Evolutionary conservation across 306 rosid genomes (phyloP).

Genomic region (Castanea sativa): DNA sequence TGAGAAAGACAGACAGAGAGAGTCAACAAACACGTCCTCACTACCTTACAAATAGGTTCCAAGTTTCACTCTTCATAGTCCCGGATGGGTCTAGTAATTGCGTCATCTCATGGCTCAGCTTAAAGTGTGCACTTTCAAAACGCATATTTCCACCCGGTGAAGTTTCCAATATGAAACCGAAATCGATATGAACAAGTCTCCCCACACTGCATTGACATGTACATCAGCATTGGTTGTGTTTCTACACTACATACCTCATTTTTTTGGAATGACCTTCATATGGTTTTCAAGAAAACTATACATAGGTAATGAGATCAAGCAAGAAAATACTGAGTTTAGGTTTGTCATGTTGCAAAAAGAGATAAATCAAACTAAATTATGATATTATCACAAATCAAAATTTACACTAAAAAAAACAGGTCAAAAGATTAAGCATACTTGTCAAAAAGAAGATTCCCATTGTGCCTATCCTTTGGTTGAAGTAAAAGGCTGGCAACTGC

Average conservation of each 20-base stretch:
- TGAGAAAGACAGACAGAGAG: not conserved
- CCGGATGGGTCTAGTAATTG: conserved; percentile 96
- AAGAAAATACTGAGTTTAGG: not conserved
- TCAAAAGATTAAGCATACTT: conserved; percentile 45
- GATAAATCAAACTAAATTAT: conserved; percentile 17
- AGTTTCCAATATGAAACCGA: conserved; percentile 95
- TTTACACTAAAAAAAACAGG: not conserved
- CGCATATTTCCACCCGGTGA: conserved; percentile 99
- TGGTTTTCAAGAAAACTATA: not conserved
- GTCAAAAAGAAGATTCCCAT: conserved; percentile 89
- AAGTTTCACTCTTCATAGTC: conserved; percentile 90
- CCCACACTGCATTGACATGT: conserved; percentile 65
- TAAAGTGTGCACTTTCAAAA: conserved; percentile 97
- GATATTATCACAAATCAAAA: conserved; percentile 8
- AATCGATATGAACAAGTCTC: conserved; percentile 93
- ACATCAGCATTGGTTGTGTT: conserved; percentile 10
- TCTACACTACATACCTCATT: not conserved
- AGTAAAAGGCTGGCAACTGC: conserved; percentile 96
- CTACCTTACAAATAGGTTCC: conserved; percentile 92
- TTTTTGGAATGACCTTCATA: not conserved
- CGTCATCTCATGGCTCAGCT: conserved; percentile 99
- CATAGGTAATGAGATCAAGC: not conserved
- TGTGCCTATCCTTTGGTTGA: conserved; percentile 99
- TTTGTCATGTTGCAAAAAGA: not conserved
- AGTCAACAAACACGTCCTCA: conserved; percentile 6